These are phyloP conservation scores for Blumeria graminis DNA, from an alignment of 2,329 filamentous ascomycete species.

Conservation along the genomic window DNA sequence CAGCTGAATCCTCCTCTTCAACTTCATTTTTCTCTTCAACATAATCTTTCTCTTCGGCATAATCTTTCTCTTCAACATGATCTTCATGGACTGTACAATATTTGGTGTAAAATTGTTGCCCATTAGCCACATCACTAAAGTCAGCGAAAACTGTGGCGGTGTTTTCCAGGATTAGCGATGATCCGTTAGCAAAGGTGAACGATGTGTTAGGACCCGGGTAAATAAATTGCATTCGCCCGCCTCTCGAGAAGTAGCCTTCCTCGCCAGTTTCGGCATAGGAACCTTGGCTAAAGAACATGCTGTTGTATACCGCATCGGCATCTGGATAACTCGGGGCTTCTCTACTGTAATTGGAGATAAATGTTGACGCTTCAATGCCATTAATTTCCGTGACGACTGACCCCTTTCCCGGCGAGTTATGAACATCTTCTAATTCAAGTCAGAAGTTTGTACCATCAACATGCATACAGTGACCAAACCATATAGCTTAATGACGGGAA, in stretches of 20 bases:
- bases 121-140: conserved; percentile 8
- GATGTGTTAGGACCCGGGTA: conserved; percentile 17
- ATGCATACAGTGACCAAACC: neutral
- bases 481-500: conserved; percentile 19
- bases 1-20: conserved; percentile 14
- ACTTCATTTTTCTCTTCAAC: conserved; percentile 11
- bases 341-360: conserved; percentile 21
- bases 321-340: conserved; percentile 16
- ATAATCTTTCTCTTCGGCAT: conserved; percentile 19
- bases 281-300: conserved; percentile 16
- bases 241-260: conserved; percentile 16
- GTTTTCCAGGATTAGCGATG: conserved; percentile 14
- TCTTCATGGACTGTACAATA: conserved; percentile 12
- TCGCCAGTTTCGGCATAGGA: conserved; percentile 4
- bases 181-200: conserved; percentile 18
- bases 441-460: too few species aligned
- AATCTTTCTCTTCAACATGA: conserved; percentile 19
- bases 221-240: conserved; percentile 13
- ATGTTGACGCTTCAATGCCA: conserved; percentile 23
- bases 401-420: conserved; percentile 15
- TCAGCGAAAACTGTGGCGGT: conserved; percentile 14
- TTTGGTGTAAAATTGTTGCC: conserved; percentile 8
- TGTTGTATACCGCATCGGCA: conserved; percentile 18
- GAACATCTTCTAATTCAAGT: conserved; percentile 17
- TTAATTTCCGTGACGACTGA: conserved; percentile 29